Percentiles rank a stretch among this genome's conserved stretches.
Conservation (phyloP, 1,284 basidiomycete genomes). For the Vanrija pseudolonga region DNA sequence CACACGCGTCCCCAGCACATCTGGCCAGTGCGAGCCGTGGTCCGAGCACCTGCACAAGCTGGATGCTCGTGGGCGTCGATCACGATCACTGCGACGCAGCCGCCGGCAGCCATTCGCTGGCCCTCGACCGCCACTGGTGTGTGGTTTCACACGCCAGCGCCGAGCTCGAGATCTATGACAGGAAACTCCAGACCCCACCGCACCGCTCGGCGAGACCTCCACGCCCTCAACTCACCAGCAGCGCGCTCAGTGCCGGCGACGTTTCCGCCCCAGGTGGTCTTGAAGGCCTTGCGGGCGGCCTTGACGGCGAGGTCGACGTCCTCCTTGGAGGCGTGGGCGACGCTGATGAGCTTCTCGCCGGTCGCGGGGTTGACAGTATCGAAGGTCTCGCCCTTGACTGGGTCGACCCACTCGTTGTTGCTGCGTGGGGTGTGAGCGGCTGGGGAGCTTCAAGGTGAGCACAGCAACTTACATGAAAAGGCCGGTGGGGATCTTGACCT, state of each 20-base stretch:
- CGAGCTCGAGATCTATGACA: not conserved
- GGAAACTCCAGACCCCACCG: no score
- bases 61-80: no score
- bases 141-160: not conserved
- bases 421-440: slow-evolving; percentile 17
- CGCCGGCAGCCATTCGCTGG: no score
- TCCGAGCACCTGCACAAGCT: no score
- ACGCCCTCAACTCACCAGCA: slow-evolving; percentile 39
- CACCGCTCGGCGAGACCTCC: not conserved
- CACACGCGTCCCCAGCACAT: no score
- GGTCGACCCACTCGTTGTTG: slow-evolving; percentile 36
- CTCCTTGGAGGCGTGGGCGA: slow-evolving; percentile 43
- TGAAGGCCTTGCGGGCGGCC: slow-evolving; percentile 75
- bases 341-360: slow-evolving; percentile 48
- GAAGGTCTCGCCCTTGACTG: slow-evolving; percentile 28
- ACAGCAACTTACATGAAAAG: slow-evolving; percentile 64
- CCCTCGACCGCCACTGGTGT: not conserved
- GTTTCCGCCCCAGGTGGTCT: slow-evolving; percentile 85
- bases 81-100: no score
- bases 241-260: slow-evolving; percentile 76
- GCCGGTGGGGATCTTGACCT: slow-evolving; percentile 67
- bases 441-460: no score
- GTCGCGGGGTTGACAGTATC: slow-evolving; percentile 54
- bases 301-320: slow-evolving; percentile 80
- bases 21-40: no score